Base-by-base conservation (phyloP, 805 yeast species). In the Hanseniaspora occidentalis region DNA sequence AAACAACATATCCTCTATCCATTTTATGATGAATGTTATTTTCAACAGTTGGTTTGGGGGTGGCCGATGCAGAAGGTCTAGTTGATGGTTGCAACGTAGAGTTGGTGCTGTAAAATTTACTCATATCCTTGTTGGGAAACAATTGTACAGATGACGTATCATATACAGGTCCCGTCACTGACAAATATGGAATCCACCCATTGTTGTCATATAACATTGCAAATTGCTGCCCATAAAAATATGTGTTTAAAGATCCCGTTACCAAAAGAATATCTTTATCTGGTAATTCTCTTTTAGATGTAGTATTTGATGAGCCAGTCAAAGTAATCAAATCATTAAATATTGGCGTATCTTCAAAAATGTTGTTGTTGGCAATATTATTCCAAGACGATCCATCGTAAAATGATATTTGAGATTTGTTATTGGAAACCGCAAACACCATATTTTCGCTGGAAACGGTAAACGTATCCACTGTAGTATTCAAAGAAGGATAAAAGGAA, bases 171-270 rank as follows among this genome's bases (percentile, higher is more conserved):
- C 55, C 43, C 4, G 58, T 53, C 1, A 81, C 60, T 44, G 71
- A 70, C 2, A 75, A 53, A 43, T 68, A 73, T 10, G 95, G 94
- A 23, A 61, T 51, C 94, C 95, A 85, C 6, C 48, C 38, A 1
- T 62, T 47, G 1, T 94, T 86, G 52, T 84, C 75, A 58, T 57
- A 84, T 22, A 73, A 58, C 0, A 88, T 89, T 21, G 75, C 66
- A 31, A 77, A 71, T 2, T 72, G 75, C 20, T 59, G 52, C 0
- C 88, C 92, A 50, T 70, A 75, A 2, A 55, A 55, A 2, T 58
- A 48, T 31, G 81, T 51, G 3, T 58, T 52, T 35, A 83, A 62
- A 21, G 54, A 47, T 27, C 95, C 95, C 3, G 79, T 70, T 20
- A 78, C 49, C 19, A 84, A 55, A 0, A 75, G 56, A 39, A 69